Percentiles rank a stretch among this genome's conserved stretches.
Evolutionary conservation across 257 asterid species (phyloP).

Genomic region (Solanum chilense): DNA sequence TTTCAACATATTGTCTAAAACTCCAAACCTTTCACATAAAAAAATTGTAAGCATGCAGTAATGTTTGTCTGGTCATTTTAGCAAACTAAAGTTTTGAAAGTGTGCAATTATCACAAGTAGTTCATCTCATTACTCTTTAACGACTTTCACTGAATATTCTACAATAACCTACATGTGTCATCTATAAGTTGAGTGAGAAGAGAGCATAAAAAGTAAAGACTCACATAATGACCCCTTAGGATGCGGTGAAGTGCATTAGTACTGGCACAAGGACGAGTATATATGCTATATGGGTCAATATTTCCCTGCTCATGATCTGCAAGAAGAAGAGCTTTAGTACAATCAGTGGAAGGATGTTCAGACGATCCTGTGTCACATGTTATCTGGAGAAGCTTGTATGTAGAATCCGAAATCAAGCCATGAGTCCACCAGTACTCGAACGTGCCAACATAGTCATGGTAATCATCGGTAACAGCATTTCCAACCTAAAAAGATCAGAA

Average conservation of each 20-base stretch:
- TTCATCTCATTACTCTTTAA: neutral
- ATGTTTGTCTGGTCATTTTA: neutral
- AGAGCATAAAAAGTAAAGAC: conserved; percentile 5
- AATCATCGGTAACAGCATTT: conserved; percentile 94
- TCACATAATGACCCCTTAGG: conserved; percentile 79
- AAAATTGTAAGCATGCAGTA: neutral
- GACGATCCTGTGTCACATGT: conserved; percentile 67
- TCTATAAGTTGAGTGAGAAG: neutral
- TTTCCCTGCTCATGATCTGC: conserved; percentile 76
- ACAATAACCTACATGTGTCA: neutral
- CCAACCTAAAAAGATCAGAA: conserved; percentile 55
- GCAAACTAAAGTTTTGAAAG: neutral
- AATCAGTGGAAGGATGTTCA: conserved; percentile 70
- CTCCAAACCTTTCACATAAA: neutral
- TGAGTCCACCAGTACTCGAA: conserved; percentile 99
- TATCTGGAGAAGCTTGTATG: conserved; percentile 47
- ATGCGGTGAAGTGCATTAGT: conserved; percentile 43
- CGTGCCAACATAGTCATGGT: conserved; percentile 74
- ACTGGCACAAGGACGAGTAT: conserved; percentile 60
- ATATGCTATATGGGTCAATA: conserved; percentile 86
- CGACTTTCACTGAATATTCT: neutral
- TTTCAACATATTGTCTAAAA: neutral
- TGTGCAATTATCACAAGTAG: neutral
- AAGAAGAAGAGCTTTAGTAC: conserved; percentile 36
- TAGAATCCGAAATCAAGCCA: conserved; percentile 89